Evolutionary conservation across 192 early-diverging fungal genomes (phyloP).

Genomic region (Allomyces macrogynus): DNA sequence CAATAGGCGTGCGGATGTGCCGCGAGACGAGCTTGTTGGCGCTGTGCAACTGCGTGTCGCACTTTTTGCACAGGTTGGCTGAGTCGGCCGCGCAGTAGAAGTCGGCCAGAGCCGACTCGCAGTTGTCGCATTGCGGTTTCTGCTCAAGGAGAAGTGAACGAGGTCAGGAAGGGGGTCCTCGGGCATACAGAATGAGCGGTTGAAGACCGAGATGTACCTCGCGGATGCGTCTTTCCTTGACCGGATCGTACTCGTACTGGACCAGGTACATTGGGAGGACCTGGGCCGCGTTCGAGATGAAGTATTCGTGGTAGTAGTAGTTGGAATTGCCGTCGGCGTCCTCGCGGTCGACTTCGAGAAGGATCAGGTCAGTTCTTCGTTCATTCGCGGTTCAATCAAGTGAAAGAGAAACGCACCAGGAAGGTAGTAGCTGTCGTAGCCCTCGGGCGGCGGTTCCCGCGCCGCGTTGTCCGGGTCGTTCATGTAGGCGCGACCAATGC

Average conservation of each 20-base stretch:
- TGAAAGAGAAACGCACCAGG: constrained; percentile 8
- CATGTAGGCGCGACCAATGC: constrained; percentile 22
- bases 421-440: constrained; percentile 36
- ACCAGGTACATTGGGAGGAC: constrained; percentile 31
- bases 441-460: constrained; percentile 16
- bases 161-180: background rate
- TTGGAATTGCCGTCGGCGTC: background rate
- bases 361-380: too few relatives aligned
- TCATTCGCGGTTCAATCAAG: too few relatives aligned
- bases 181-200: too few relatives aligned
- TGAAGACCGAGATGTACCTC: constrained; percentile 10
- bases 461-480: constrained; percentile 14
- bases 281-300: constrained; percentile 25
- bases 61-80: constrained; percentile 36
- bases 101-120: constrained; percentile 26
- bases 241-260: constrained; percentile 26
- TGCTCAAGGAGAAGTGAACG: constrained; percentile 1
- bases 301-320: constrained; percentile 26
- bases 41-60: constrained; percentile 25
- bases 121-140: constrained; percentile 37
- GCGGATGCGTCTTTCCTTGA: constrained; percentile 20
- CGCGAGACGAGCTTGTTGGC: constrained; percentile 25
- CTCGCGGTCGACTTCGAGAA: background rate
- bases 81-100: constrained; percentile 33
- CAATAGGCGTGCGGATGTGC: constrained; percentile 27